A percentile compares a stretch with the other conserved stretches of the same genome.
Conservation (phyloP, 1,284 basidiomycete genomes). For the Calocybe gambosa region DNA sequence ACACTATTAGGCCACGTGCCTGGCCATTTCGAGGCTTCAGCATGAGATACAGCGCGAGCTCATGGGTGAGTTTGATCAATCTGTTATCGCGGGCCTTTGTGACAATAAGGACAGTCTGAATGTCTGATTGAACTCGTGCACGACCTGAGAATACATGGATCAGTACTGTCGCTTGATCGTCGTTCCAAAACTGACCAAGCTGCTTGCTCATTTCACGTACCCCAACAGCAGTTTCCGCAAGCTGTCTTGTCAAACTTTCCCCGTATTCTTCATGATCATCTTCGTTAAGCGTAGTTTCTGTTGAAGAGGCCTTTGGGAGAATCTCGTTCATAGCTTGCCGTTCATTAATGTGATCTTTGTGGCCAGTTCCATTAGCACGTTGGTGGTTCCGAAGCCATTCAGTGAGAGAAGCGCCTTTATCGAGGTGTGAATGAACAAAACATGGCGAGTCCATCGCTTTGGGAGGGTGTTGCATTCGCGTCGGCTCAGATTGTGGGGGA, state of each 20-base stretch:
- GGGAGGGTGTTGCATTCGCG: slow-evolving; percentile 25
- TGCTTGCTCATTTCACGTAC: slow-evolving; percentile 99
- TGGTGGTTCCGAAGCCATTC: slow-evolving; percentile 61
- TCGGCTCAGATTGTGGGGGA: slow-evolving; percentile 16
- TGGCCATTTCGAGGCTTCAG: slow-evolving; percentile 56
- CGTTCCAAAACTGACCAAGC: slow-evolving; percentile 61
- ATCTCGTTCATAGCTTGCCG: slow-evolving; percentile 31
- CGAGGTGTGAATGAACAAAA: slow-evolving; percentile 81
- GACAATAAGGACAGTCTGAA: slow-evolving; percentile 92
- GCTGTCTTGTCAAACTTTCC: slow-evolving; percentile 80
- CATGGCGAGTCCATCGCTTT: slow-evolving; percentile 65
- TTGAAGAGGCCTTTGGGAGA: slow-evolving; percentile 13
- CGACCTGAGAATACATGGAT: slow-evolving; percentile 52
- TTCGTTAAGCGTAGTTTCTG: slow-evolving; percentile 10
- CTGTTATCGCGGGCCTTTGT: slow-evolving; percentile 98
- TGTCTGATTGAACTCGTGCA: slow-evolving; percentile 85
- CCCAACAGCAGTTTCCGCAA: slow-evolving; percentile 95
- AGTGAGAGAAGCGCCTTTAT: slow-evolving; percentile 65
- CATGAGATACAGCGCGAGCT: slow-evolving; percentile 96
- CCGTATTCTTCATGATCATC: slow-evolving; percentile 58
- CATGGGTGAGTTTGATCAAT: slow-evolving; percentile 90
- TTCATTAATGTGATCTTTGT: slow-evolving; percentile 43
- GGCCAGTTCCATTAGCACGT: slow-evolving; percentile 28
- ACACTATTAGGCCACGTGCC: slow-evolving; percentile 76
- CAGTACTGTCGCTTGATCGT: slow-evolving; percentile 16